phyloP scores from a whole-genome alignment of 176 grass and related monocot species.

The Ampelocalamus luodianensis region DNA sequence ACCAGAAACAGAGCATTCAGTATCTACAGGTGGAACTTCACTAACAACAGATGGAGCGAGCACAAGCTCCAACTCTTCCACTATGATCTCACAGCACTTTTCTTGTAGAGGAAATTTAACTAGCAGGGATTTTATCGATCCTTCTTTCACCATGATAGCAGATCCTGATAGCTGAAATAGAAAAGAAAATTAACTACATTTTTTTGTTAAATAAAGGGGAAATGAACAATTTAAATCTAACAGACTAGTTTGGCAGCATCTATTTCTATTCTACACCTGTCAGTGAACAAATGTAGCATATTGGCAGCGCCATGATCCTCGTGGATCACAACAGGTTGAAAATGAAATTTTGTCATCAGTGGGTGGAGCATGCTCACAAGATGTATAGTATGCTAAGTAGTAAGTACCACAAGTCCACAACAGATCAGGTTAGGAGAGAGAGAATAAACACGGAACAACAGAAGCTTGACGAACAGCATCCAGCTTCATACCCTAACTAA shows the following conservation, averaged over 20 bases:
- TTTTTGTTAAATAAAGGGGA: background rate
- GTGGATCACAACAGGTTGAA: background rate
- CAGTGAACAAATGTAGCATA: background rate
- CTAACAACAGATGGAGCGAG: constrained; percentile 62
- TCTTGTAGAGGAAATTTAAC: constrained; percentile 76
- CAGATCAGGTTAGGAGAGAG: constrained; percentile 20
- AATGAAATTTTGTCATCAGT: background rate
- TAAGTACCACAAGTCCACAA: background rate
- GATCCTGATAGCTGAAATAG: constrained; percentile 71
- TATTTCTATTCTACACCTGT: background rate
- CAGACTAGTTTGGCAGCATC: background rate
- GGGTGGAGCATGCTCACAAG: background rate
- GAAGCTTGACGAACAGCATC: constrained; percentile 16
- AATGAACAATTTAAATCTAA: constrained; percentile 12
- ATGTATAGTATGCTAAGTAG: background rate
- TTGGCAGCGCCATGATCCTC: background rate
- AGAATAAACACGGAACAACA: background rate
- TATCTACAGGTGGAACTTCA: constrained; percentile 51
- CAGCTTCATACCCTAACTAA: constrained; percentile 11
- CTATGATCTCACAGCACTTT: constrained; percentile 75
- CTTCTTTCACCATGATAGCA: constrained; percentile 82
- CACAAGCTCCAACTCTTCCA: constrained; percentile 90
- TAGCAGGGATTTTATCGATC: constrained; percentile 86
- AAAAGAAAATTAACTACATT: constrained; percentile 30
- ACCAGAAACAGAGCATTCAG: constrained; percentile 59